phyloP scores from a whole-genome alignment of 2,329 filamentous ascomycete species.

The Nemania bipapillata region DNA sequence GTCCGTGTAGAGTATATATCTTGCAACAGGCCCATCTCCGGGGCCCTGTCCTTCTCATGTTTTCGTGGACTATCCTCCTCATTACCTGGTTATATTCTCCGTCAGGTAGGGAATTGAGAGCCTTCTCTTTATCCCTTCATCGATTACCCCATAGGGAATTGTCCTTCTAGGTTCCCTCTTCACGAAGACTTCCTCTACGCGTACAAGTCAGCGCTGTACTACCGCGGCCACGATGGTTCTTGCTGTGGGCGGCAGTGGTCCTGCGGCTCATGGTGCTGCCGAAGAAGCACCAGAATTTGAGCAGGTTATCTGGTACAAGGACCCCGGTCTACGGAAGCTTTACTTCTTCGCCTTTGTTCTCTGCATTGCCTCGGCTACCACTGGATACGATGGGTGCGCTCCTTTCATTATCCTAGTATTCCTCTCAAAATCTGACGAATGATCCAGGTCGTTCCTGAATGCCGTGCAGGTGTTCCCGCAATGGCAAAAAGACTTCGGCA shows the following conservation, averaged over 20 bases:
- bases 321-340: conserved; percentile 66
- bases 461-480: conserved; percentile 57
- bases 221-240: conserved; percentile 39
- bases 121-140: conserved; percentile 5
- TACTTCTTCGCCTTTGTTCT: conserved; percentile 65
- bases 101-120: conserved; percentile 21
- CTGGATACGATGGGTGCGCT: conserved; percentile 65
- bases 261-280: conserved; percentile 50
- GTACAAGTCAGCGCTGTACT: conserved; percentile 3
- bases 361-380: conserved; percentile 66
- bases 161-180: conserved; percentile 17
- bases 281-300: conserved; percentile 63
- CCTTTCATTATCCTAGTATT: neutral
- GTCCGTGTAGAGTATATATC: conserved; percentile 44
- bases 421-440: neutral
- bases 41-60: conserved; percentile 13
- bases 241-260: conserved; percentile 32
- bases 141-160: neutral
- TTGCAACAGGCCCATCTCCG: conserved; percentile 29
- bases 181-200: neutral
- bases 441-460: conserved; percentile 58
- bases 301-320: conserved; percentile 63
- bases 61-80: conserved; percentile 15
- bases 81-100: conserved; percentile 12
- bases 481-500: conserved; percentile 61